A percentile compares a stretch with the other conserved stretches of the same genome.
phyloP scores from a whole-genome alignment of 371 early-diverging fungal species.

The Syncephalis fuscata region DNA sequence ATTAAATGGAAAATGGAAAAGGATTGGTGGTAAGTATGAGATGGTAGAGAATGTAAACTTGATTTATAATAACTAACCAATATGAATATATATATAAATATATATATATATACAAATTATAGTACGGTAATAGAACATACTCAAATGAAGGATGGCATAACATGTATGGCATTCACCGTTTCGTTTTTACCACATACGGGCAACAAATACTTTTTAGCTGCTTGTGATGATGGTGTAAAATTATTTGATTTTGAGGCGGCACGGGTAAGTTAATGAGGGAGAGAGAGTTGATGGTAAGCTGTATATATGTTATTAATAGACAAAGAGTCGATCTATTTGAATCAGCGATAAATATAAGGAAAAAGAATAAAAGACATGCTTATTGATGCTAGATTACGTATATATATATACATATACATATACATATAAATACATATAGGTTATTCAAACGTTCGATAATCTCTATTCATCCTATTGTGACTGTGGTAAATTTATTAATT shows the following conservation, averaged over 20 bases:
- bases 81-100: neutral
- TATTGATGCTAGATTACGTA: too few species aligned
- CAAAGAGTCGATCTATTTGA: too few species aligned
- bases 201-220: slow-evolving; percentile 76
- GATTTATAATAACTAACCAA: neutral
- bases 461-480: slow-evolving; percentile 83
- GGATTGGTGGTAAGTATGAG: slow-evolving; percentile 47
- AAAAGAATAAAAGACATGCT: too few species aligned
- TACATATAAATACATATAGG: slow-evolving; percentile 15
- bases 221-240: slow-evolving; percentile 68
- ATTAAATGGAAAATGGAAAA: slow-evolving; percentile 65
- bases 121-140: slow-evolving; percentile 11
- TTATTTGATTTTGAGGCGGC: slow-evolving; percentile 81
- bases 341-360: too few species aligned
- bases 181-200: slow-evolving; percentile 85
- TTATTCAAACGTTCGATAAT: slow-evolving; percentile 62
- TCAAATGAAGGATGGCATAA: slow-evolving; percentile 59
- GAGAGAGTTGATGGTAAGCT: too few species aligned
- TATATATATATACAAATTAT: neutral
- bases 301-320: too few species aligned
- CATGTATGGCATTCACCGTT: slow-evolving; percentile 88
- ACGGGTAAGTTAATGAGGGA: slow-evolving; percentile 24
- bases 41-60: neutral
- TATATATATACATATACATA: neutral
- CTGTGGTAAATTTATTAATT: slow-evolving; percentile 63